phyloP scores from a whole-genome alignment of 2,329 filamentous ascomycete genomes.

The Paraconiothyrium sp. region DNA sequence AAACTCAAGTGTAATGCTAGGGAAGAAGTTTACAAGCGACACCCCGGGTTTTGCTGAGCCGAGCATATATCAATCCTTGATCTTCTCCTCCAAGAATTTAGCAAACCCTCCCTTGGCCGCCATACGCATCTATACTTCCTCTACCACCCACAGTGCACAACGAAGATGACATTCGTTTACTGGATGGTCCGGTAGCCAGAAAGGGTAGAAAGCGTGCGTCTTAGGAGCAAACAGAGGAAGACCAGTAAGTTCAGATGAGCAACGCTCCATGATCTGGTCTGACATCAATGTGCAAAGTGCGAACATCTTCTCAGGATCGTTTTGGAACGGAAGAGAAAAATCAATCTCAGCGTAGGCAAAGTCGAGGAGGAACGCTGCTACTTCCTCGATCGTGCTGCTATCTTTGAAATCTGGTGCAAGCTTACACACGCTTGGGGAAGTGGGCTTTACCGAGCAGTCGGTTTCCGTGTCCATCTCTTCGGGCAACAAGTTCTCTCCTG shows the following conservation, averaged over 20 bases:
- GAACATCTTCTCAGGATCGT: background rate
- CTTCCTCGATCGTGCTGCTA: background rate
- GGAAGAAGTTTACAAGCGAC: too few relatives aligned
- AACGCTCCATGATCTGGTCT: background rate
- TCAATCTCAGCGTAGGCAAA: background rate
- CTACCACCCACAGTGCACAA: background rate
- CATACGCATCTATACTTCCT: background rate
- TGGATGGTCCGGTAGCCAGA: background rate
- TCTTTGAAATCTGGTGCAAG: background rate
- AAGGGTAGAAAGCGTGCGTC: background rate
- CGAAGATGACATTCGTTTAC: background rate
- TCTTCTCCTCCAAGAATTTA: background rate
- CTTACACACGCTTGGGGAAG: background rate
- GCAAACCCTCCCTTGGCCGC: background rate
- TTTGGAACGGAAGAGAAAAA: background rate
- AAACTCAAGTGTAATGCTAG: too few relatives aligned
- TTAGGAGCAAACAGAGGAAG: background rate
- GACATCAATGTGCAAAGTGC: background rate
- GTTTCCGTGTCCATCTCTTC: background rate
- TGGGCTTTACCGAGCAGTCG: background rate
- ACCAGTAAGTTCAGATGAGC: background rate
- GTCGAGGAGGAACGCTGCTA: background rate
- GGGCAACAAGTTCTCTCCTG: too few relatives aligned
- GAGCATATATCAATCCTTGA: background rate
- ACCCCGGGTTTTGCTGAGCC: too few relatives aligned